Base-by-base conservation (phyloP, 129 eudicot genomes). In the Gnaphalium uliginosum region DNA sequence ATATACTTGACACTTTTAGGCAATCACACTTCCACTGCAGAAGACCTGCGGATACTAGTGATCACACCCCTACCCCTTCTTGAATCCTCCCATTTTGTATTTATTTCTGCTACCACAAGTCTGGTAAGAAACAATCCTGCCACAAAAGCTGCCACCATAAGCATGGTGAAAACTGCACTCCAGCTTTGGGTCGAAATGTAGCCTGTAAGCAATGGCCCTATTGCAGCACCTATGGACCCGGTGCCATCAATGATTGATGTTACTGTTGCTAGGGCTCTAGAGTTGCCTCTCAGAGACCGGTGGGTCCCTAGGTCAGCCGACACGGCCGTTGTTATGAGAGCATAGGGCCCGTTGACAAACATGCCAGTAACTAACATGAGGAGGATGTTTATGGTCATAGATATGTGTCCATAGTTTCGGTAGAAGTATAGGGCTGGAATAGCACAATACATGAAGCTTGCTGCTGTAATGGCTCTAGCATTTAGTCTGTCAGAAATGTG, bases 261-360 rank as follows among this genome's bases (percentile, higher is more conserved):
- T 29, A 94, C 97, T 0, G 96, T 95, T 57, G 99, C 97, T 8
- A 95, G 87, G 17, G 97, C 97, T 41, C 97, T 83, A 14, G 99
- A 75, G 71, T 95, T 89, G 14, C 99, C 99, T 76, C 63, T 89
- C 48, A 94, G 71, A 10, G 97, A 95, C 77, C 89, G 79, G 78
- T 95, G 99, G 46, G 97, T 91, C 46, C 99, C 99, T 1, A 95
- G 88, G 78, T 95, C 99, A 72, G 99, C 87, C 8, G 99, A 95
- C n/a, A 95, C 99, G 0, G 99, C 99, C 0, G 99, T 95, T 59
- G 99, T 95, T 73, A 95, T 95, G 4, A 95, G 94, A 27, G 99
- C 99, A 29, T 95, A 95, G 18, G 99, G 99, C 46, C 97, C 99
- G 39, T 91, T 95, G 59, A 95, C 96, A 75, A 95, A 87, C 88